phyloP scores from a whole-genome alignment of 2,329 filamentous ascomycete species.

The Sporothrix globosa region DNA sequence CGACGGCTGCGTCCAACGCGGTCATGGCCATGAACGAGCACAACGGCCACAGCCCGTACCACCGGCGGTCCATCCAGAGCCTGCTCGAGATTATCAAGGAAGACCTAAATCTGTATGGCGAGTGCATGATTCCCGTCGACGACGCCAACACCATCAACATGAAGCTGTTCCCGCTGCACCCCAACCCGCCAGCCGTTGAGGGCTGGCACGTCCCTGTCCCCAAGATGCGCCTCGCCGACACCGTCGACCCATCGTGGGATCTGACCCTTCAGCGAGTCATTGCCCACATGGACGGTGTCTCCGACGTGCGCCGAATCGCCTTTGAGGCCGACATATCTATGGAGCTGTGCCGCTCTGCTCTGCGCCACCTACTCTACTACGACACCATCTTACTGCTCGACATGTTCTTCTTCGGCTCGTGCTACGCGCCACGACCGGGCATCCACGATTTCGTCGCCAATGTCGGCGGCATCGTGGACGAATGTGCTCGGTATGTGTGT shows the following conservation, averaged over 20 bases:
- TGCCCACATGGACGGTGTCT: conserved; percentile 85
- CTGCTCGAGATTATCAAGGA: conserved; percentile 79
- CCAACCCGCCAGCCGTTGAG: conserved; percentile 74
- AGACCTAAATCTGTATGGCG: conserved; percentile 94
- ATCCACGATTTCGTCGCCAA: conserved; percentile 81
- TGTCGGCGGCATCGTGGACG: conserved; percentile 73
- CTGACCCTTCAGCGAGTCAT: conserved; percentile 79
- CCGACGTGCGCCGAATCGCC: conserved; percentile 85
- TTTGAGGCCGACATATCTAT: conserved; percentile 83
- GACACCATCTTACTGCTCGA: conserved; percentile 88
- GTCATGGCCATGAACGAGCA: conserved; percentile 18
- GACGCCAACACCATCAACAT: conserved; percentile 94
- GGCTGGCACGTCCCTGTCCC: conserved; percentile 88
- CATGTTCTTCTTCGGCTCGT: conserved; percentile 90
- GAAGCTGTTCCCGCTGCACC: conserved; percentile 87
- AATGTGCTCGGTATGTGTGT: conserved; percentile 84
- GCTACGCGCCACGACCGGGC: conserved; percentile 80
- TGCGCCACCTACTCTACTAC: conserved; percentile 91
- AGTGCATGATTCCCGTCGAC: conserved; percentile 98
- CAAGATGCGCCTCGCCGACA: conserved; percentile 65
- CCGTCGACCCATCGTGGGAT: conserved; percentile 72
- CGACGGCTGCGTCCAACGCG: conserved; percentile 14
- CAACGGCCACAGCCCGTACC: conserved; percentile 34
- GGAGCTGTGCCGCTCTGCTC: conserved; percentile 79
- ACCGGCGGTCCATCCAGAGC: conserved; percentile 74